Conservation (phyloP, 352 stramenopile genomes). For the Pythium plurisporium region DNA sequence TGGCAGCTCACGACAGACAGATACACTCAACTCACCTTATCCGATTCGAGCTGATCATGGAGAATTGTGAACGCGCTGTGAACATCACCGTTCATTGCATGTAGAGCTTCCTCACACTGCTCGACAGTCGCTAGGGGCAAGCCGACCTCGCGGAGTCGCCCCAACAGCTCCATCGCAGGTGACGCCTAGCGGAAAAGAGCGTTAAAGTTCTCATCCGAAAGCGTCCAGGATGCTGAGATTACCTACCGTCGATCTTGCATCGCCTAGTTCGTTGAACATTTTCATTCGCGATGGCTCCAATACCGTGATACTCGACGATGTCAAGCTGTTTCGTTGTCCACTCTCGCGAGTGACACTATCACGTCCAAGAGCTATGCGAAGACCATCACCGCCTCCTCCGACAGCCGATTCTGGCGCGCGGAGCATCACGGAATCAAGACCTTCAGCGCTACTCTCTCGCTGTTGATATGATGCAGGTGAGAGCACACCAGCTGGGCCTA, state of each 20-base stretch:
- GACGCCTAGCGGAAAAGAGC: no score
- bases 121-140: conserved; percentile 6
- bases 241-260: not conserved
- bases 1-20: no score
- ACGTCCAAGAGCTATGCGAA: conserved; percentile 71
- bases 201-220: no score
- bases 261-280: conserved; percentile 10
- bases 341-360: conserved; percentile 66
- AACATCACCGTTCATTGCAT: conserved; percentile 17
- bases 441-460: conserved; percentile 48
- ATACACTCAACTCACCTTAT: conserved; percentile 12
- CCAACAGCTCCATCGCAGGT: conserved; percentile 6
- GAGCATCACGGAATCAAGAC: conserved; percentile 19
- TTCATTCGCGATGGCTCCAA: conserved; percentile 17
- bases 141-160: conserved; percentile 1
- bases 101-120: conserved; percentile 21
- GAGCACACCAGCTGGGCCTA: conserved; percentile 38
- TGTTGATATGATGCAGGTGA: conserved; percentile 84
- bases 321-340: conserved; percentile 24
- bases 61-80: conserved; percentile 21
- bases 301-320: not conserved
- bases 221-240: no score
- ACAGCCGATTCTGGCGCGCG: conserved; percentile 32
- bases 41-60: conserved; percentile 14
- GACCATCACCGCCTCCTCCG: conserved; percentile 34